Base-by-base conservation (phyloP, 2,329 filamentous ascomycete species). In the Nothomitra cinnamomea region DNA sequence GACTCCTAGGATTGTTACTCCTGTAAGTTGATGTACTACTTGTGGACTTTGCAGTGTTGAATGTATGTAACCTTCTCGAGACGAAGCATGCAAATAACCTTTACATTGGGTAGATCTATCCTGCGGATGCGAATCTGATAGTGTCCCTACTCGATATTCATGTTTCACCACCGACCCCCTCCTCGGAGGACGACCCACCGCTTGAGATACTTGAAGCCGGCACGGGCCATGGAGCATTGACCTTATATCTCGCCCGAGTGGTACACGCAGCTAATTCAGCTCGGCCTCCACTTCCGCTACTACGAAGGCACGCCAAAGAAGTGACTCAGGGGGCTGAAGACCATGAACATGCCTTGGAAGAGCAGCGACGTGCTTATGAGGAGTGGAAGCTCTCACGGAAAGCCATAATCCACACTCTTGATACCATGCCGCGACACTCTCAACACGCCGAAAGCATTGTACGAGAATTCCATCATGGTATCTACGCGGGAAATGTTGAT, bases 151-250 rank as follows among this genome's bases (percentile, higher is more conserved):
- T 94, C 21, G 85, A 92, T 63, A 72, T 92, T 45, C 81, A 90
- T 63, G 76, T 79, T 28, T 63, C 70, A 2, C 63, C 66, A 4
- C 64, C 67, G 12, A 60, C 66, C 13, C 58, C 60, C 4, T 61
- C 62, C 7, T 61, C 63, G 5, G 57, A 57, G 51, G 38, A 60
- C 19, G 51, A 59, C 15, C 57, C 60, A 38, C 76, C 74, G 0
- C 65, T 89, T 12, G 83, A 90, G 62, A 85, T 92, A 45, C 80
- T 92, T 52, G 87, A 92, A 66, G 85, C 85, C 48, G 86, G 87
- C 15, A 92, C 86, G 2, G 87, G 86, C n/a, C 85, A 89, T 71
- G 87, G 86, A 55, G 81, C 82, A 35, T 67, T 92, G 55, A 90
- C 85, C 0, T 67, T 92, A 3, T 78, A 89, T 61, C 72, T 92